Evolutionary conservation across 371 early-diverging fungal genomes (phyloP).

Genomic region (Nematocida homosporus): DNA sequence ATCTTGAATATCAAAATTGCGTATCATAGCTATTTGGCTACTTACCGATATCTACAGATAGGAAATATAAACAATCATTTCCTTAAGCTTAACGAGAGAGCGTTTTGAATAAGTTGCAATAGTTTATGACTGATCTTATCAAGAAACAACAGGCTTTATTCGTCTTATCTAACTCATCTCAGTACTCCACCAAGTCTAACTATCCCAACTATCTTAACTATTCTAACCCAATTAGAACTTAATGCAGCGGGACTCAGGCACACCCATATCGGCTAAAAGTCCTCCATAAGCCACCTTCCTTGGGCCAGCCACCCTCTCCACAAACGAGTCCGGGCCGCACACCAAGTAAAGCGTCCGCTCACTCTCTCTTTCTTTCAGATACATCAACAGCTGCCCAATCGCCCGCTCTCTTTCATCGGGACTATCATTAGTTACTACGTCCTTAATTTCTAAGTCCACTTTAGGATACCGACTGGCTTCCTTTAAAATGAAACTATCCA

Average conservation of each 20-base stretch:
- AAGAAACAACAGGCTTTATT: no score
- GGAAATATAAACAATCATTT: no score
- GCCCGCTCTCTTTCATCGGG: not conserved
- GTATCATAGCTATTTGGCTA: no score
- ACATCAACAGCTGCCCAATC: not conserved
- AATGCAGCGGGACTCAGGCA: not conserved
- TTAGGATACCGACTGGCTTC: not conserved
- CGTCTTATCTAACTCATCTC: no score
- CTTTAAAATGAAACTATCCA: not conserved
- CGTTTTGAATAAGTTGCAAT: no score
- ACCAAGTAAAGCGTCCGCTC: constrained; percentile 27
- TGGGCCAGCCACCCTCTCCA: constrained; percentile 3
- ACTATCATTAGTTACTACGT: not conserved
- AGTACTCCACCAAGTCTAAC: no score
- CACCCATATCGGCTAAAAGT: not conserved
- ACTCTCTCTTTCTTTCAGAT: not conserved
- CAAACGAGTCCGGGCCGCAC: constrained; percentile 51
- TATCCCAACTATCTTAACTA: no score
- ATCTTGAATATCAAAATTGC: no score
- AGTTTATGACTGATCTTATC: no score
- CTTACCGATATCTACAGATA: no score
- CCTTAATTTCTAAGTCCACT: not conserved
- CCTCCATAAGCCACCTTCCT: constrained; percentile 50
- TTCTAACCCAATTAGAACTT: constrained; percentile 17
- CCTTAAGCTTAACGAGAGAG: no score